phyloP scores from a whole-genome alignment of 768 basidiomycete species.

The Mycena rebaudengoi region DNA sequence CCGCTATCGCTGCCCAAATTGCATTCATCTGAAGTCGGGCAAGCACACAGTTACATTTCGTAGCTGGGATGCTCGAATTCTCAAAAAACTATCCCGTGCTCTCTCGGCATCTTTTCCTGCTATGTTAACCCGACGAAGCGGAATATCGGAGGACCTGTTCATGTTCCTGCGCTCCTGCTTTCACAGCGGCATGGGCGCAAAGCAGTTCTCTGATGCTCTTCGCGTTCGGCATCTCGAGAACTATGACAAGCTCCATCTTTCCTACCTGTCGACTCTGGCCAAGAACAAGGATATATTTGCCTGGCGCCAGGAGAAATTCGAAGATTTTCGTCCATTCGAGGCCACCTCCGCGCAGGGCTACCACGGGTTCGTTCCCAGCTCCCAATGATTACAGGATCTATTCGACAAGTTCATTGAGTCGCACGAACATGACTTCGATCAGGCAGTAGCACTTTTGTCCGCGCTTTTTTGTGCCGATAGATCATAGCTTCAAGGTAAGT shows the following conservation, averaged over 20 bases:
- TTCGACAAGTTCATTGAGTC: constrained; percentile 33
- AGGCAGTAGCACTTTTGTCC: constrained; percentile 18
- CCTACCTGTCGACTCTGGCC: constrained; percentile 24
- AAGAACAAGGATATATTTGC: not conserved
- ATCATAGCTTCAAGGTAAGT: no score
- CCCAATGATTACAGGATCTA: constrained; percentile 30
- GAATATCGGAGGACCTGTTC: not conserved
- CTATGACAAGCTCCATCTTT: constrained; percentile 30
- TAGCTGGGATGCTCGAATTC: not conserved
- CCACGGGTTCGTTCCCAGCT: constrained; percentile 34
- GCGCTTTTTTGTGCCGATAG: no score
- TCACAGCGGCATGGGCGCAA: constrained; percentile 35
- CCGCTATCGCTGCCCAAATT: not conserved
- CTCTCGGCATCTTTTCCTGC: not conserved
- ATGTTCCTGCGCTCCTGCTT: constrained; percentile 21
- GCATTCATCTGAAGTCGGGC: not conserved
- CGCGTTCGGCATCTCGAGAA: constrained; percentile 27
- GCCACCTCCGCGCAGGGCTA: constrained; percentile 16
- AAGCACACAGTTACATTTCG: not conserved
- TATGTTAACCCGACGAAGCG: not conserved
- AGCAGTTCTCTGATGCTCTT: constrained; percentile 37
- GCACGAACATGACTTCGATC: constrained; percentile 8
- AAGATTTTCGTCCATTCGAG: constrained; percentile 30
- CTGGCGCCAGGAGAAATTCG: not conserved
- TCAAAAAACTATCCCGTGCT: not conserved